These are phyloP conservation scores for Hyphopichia pseudoburtonii DNA, from an alignment of 1,139 yeast genomes.

Conservation along the genomic window DNA sequence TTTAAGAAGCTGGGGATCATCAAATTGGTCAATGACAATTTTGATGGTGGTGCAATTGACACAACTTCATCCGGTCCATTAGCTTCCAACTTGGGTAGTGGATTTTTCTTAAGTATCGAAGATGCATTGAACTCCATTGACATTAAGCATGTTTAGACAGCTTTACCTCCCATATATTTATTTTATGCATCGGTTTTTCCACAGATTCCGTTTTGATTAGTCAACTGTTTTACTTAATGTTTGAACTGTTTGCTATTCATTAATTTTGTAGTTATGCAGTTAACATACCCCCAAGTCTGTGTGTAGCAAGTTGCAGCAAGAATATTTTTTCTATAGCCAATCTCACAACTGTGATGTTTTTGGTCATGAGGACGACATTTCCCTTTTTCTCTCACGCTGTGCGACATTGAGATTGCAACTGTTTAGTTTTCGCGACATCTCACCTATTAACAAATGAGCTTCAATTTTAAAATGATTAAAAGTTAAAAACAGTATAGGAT, in stretches of 20 bases:
- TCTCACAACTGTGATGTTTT: no score
- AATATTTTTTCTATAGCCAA: no score
- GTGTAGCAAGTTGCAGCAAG: no score
- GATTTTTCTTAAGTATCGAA: constrained; percentile 34
- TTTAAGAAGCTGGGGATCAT: constrained; percentile 25
- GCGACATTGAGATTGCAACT: not conserved
- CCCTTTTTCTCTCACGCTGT: not conserved
- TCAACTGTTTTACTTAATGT: no score
- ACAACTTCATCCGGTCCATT: constrained; percentile 2
- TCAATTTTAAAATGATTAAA: no score
- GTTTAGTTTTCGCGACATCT: no score
- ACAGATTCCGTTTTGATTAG: no score
- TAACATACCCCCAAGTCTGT: no score
- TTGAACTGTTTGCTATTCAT: not conserved
- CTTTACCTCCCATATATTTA: no score
- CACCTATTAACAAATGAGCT: no score
- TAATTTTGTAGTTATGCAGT: not conserved
- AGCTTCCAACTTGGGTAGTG: constrained; percentile 28
- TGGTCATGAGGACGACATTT: constrained; percentile 1
- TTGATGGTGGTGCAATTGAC: constrained; percentile 4
- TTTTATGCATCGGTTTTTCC: no score
- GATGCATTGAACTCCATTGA: constrained; percentile 25
- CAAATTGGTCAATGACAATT: constrained; percentile 20
- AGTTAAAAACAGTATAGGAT: no score
- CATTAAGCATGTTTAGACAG: constrained; percentile 1